Evolutionary conservation across 768 basidiomycete genomes (phyloP), one percentile per base, ranked within the genome.

Genomic region (Boletales sp.): DNA sequence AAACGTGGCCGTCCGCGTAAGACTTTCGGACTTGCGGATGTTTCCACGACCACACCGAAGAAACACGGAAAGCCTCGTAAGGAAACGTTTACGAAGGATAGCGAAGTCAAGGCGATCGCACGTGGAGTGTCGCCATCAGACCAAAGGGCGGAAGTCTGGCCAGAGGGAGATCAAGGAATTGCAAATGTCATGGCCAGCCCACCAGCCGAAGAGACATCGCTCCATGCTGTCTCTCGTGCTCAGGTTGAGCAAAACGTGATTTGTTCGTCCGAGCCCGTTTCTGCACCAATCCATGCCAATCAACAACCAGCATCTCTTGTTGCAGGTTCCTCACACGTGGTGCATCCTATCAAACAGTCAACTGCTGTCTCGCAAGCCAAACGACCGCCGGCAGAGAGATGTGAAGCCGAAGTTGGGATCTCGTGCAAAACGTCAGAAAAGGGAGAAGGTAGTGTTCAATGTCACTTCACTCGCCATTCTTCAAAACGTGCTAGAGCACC

Each of bases 1-100:
- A 87, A 86, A 63, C 77, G 76, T 57, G 83, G 82, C 19, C 69
- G 81, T 32, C 79, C 86, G 37, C 71, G 74, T 48, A 87, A 80
- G 56, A 54, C 60, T 38, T 56, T 52, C 15, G 47, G 11, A 24
- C 47, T 8, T 19, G 43, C 44, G 31, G 51, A 59, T 41, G 8
- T 37, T 38, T 24, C 55, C 5, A 34, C 34, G 13, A 49, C 53
- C 17, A 51, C 53, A 13, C 62, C 67, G 29, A 76, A 68, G 61
- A 70, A 62, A 52, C 65, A 69, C 9, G 72, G 71, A 27, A 62
- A 70, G 27, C 69, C 70, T 29, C 67, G 60, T 41, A 72, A 68
- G 53, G 36, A 57, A 27, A 48, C 40, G 2, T 14, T 50, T 32
- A 9, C 48, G 17, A 58, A 46, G 17, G 51, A 32, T 24, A 41